Conservation (phyloP, 1,284 basidiomycete species). For the Puccinia horiana region DNA sequence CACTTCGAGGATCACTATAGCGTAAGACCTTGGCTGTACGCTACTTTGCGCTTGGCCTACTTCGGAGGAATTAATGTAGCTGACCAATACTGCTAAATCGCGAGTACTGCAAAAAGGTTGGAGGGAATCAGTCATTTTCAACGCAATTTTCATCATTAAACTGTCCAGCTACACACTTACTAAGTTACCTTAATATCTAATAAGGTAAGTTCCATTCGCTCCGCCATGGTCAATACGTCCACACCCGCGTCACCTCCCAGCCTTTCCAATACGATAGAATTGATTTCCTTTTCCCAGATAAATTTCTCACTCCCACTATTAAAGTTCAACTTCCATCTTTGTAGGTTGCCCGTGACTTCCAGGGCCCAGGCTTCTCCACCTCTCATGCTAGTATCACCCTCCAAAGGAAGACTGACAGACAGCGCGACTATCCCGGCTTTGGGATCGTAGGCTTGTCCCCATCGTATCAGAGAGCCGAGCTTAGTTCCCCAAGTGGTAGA, state of each 20-base stretch:
- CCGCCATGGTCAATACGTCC: constrained; percentile 52
- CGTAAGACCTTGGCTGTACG: constrained; percentile 44
- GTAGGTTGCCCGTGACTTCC: constrained; percentile 52
- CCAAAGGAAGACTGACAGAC: constrained; percentile 52
- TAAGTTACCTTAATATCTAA: constrained; percentile 40
- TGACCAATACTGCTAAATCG: constrained; percentile 43
- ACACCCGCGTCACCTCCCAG: constrained; percentile 52
- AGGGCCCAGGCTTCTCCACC: constrained; percentile 54
- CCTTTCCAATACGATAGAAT: constrained; percentile 53
- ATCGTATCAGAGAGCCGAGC: constrained; percentile 39
- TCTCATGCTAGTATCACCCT: constrained; percentile 51
- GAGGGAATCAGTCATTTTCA: constrained; percentile 50
- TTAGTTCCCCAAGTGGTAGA: constrained; percentile 44
- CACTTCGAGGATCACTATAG: constrained; percentile 41
- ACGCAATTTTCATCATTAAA: constrained; percentile 12
- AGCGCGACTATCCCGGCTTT: constrained; percentile 53
- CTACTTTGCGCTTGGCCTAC: constrained; percentile 11
- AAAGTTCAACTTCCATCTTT: constrained; percentile 56
- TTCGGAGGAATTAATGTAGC: constrained; percentile 32
- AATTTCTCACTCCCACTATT: constrained; percentile 53
- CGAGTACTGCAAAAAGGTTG: constrained; percentile 16
- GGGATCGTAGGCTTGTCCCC: constrained; percentile 43
- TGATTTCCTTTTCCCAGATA: constrained; percentile 56
- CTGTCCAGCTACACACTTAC: constrained; percentile 9
- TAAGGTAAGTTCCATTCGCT: constrained; percentile 44